Evolutionary conservation across 805 yeast genomes (phyloP).

Genomic region (Yarrowia sp.): DNA sequence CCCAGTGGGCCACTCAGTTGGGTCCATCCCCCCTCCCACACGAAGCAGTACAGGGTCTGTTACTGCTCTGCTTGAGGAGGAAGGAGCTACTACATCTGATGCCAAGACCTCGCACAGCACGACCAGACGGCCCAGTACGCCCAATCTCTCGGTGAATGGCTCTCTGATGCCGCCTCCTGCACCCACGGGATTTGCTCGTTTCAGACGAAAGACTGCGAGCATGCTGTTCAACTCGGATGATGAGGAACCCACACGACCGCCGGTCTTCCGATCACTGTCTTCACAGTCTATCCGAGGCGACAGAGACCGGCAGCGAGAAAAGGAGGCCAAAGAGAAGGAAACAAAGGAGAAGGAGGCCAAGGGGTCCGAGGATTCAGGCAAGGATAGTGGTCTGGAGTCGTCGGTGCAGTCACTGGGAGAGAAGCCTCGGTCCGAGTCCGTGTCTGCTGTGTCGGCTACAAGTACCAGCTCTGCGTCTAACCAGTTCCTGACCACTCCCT

Average conservation of each 20-base stretch:
- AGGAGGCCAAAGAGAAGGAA: neutral
- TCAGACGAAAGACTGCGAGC: slow-evolving; percentile 24
- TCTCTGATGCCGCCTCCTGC: slow-evolving; percentile 25
- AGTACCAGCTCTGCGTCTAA: neutral
- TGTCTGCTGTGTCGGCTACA: neutral
- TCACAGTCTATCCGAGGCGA: slow-evolving; percentile 19
- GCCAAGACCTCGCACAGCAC: too few relatives aligned
- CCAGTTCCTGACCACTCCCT: slow-evolving; percentile 14
- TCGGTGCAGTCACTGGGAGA: too few relatives aligned
- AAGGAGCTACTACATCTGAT: neutral
- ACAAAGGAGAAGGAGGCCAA: neutral
- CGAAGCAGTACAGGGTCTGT: slow-evolving; percentile 15
- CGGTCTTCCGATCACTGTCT: slow-evolving; percentile 21
- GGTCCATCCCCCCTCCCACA: neutral
- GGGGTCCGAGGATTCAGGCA: too few relatives aligned
- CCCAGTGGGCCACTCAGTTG: too few relatives aligned
- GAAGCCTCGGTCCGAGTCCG: slow-evolving; percentile 9
- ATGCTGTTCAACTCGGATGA: slow-evolving; percentile 34
- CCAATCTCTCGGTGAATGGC: neutral
- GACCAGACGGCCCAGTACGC: slow-evolving; percentile 13
- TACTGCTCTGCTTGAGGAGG: neutral
- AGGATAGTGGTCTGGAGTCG: too few relatives aligned
- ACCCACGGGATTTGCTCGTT: slow-evolving; percentile 21
- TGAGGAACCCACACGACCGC: slow-evolving; percentile 22
- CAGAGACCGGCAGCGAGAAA: neutral